phyloP scores from a whole-genome alignment of 2,329 filamentous ascomycete species.

The Sporothrix phasma region DNA sequence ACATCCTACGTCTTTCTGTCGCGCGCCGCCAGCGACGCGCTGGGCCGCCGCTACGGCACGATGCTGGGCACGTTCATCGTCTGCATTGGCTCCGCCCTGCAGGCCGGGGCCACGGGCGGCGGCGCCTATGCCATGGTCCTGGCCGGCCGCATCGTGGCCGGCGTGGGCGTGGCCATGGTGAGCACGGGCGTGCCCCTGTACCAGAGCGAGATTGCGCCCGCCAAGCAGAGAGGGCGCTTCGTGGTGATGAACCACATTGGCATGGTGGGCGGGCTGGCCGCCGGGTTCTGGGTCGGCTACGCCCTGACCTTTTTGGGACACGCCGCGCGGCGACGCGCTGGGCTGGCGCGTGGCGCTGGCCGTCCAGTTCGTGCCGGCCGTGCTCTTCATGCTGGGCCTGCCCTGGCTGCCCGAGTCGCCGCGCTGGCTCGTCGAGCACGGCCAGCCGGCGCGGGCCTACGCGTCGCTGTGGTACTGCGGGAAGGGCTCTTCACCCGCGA shows the following conservation, averaged over 20 bases:
- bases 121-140: slow-evolving; percentile 39
- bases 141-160: slow-evolving; percentile 41
- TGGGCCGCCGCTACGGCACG: slow-evolving; percentile 43
- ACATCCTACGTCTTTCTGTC: slow-evolving; percentile 45
- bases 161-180: slow-evolving; percentile 44
- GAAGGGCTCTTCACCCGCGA: slow-evolving; percentile 31
- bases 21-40: slow-evolving; percentile 39
- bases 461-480: slow-evolving; percentile 39
- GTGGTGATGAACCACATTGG: slow-evolving; percentile 52
- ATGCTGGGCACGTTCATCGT: slow-evolving; percentile 37
- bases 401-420: slow-evolving; percentile 48
- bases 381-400: slow-evolving; percentile 39
- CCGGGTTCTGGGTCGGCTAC: slow-evolving; percentile 49
- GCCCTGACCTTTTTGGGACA: slow-evolving; percentile 44
- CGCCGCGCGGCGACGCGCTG: slow-evolving; percentile 32
- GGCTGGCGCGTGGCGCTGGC: slow-evolving; percentile 46
- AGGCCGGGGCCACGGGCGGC: slow-evolving; percentile 34
- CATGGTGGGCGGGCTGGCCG: slow-evolving; percentile 43
- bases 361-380: slow-evolving; percentile 40
- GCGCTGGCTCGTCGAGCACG: slow-evolving; percentile 48
- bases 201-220: slow-evolving; percentile 48
- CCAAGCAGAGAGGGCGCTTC: slow-evolving; percentile 42
- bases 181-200: slow-evolving; percentile 49
- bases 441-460: slow-evolving; percentile 33
- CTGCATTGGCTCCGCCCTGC: slow-evolving; percentile 39